phyloP scores from a whole-genome alignment of 2,329 filamentous ascomycete genomes.

The Coleophoma cylindrospora region DNA sequence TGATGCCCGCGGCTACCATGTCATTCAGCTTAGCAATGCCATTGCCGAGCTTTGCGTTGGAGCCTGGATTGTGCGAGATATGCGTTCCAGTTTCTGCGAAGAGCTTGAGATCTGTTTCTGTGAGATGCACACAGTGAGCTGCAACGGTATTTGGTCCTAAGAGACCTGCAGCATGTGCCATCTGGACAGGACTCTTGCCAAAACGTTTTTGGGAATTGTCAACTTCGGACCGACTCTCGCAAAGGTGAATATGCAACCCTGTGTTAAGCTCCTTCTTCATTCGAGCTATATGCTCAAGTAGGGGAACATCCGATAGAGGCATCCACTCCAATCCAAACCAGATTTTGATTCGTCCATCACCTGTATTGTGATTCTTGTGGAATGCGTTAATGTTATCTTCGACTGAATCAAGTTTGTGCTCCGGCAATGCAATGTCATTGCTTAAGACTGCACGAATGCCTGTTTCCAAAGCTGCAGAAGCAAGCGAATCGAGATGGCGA shows the following conservation, averaged over 20 bases:
- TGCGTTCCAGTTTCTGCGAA: conserved; percentile 15
- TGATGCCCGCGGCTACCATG: conserved; percentile 15
- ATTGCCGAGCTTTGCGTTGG: conserved; percentile 20
- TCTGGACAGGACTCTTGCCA: conserved; percentile 13
- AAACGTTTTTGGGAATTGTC: conserved; percentile 10
- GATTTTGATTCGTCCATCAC: conserved; percentile 13
- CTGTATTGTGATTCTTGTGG: conserved; percentile 7
- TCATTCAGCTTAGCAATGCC: conserved; percentile 14
- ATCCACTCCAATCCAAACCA: conserved; percentile 20
- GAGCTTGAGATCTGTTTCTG: conserved; percentile 14
- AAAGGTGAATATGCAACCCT: conserved; percentile 17
- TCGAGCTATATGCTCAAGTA: conserved; percentile 11
- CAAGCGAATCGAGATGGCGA: conserved; percentile 11
- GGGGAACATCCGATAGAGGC: conserved; percentile 10
- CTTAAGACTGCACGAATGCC: conserved; percentile 17
- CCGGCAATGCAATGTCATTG: conserved; percentile 16
- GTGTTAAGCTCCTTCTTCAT: conserved; percentile 13
- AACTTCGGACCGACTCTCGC: conserved; percentile 15
- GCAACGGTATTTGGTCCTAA: conserved; percentile 16
- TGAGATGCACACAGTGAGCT: conserved; percentile 18
- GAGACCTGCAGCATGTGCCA: conserved; percentile 15
- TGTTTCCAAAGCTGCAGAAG: conserved; percentile 13
- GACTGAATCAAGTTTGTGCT: conserved; percentile 15
- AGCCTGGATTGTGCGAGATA: conserved; percentile 15
- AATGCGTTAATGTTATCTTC: conserved; percentile 16